phyloP scores from a whole-genome alignment of 2,329 filamentous ascomycete species.

The Pseudonectria foliicola region DNA sequence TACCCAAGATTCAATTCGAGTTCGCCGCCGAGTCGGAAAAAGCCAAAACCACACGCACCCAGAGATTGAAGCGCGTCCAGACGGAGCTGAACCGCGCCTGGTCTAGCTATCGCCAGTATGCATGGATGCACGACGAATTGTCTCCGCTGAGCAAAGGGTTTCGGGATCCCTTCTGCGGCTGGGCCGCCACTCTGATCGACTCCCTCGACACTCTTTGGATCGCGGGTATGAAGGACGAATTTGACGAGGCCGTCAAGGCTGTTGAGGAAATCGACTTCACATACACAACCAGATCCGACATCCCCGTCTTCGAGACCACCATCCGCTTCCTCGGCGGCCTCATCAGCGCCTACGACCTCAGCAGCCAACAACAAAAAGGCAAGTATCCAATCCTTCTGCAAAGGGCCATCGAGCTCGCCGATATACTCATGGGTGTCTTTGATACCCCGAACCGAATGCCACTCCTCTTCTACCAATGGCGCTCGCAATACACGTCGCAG shows the following conservation, averaged over 20 bases:
- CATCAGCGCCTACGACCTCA: conserved; percentile 80
- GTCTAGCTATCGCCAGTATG: conserved; percentile 71
- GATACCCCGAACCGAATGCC: conserved; percentile 95
- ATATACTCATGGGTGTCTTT: conserved; percentile 75
- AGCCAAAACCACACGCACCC: conserved; percentile 54
- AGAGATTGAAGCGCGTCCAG: conserved; percentile 61
- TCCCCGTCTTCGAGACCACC: conserved; percentile 88
- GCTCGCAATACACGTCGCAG: conserved; percentile 55
- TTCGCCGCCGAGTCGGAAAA: conserved; percentile 60
- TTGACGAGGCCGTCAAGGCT: conserved; percentile 66
- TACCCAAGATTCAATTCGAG: conserved; percentile 69
- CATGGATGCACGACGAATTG: conserved; percentile 84
- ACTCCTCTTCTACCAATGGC: conserved; percentile 71
- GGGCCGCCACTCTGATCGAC: conserved; percentile 84
- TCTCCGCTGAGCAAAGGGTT: conserved; percentile 60
- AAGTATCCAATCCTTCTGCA: conserved; percentile 61
- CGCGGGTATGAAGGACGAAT: conserved; percentile 71
- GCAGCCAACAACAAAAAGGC: conserved; percentile 45
- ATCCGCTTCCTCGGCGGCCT: conserved; percentile 89
- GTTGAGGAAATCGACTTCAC: conserved; percentile 78
- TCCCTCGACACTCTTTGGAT: conserved; percentile 80
- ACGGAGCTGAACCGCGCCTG: conserved; percentile 72
- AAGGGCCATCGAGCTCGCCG: conserved; percentile 73
- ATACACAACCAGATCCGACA: conserved; percentile 55
- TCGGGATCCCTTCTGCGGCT: conserved; percentile 81